A percentile compares a stretch with the other conserved stretches of the same genome.
These are phyloP conservation scores for Ilyonectria sp. DNA, from an alignment of 2,329 filamentous ascomycete species.

Conservation along the genomic window DNA sequence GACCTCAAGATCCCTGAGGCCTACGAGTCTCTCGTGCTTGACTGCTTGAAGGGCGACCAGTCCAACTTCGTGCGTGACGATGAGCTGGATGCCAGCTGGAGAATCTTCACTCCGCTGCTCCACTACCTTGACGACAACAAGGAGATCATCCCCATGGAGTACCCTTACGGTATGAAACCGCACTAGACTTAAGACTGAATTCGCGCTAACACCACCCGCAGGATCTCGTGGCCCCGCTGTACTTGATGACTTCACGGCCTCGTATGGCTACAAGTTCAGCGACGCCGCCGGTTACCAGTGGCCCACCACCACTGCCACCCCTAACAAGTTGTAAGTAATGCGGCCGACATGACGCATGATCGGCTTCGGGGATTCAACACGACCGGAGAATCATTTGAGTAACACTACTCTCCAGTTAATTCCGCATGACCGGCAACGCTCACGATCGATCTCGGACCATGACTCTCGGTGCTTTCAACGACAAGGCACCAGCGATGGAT, in stretches of 20 bases:
- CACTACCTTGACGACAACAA: slow-evolving; percentile 99
- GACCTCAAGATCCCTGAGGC: slow-evolving; percentile 99
- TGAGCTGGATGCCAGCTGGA: slow-evolving; percentile 97
- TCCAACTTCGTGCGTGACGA: slow-evolving; percentile 99
- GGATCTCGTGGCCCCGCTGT: slow-evolving; percentile 97
- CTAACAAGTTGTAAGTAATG: slow-evolving; percentile 83
- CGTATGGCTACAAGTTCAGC: slow-evolving; percentile 99
- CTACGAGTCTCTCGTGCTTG: slow-evolving; percentile 97
- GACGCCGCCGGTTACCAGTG: slow-evolving; percentile 97
- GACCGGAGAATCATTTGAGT: slow-evolving; percentile 32
- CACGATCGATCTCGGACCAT: slow-evolving; percentile 42
- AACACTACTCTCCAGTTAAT: slow-evolving; percentile 45
- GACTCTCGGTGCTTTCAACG: slow-evolving; percentile 35
- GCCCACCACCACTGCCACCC: slow-evolving; percentile 81
- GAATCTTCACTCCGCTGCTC: slow-evolving; percentile 96
- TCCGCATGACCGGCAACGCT: slow-evolving; percentile 35
- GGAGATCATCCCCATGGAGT: slow-evolving; percentile 99
- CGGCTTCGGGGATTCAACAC: slow-evolving; percentile 23
- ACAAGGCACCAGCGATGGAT: slow-evolving; percentile 36
- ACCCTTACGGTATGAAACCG: slow-evolving; percentile 85
- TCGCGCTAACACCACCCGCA: slow-evolving; percentile 57
- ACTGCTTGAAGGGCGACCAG: slow-evolving; percentile 98
- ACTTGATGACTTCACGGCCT: slow-evolving; percentile 97
- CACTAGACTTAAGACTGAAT: neutral
- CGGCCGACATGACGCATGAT: slow-evolving; percentile 34